Percentiles rank a stretch among this genome's conserved stretches.
Conservation (phyloP, 2,329 filamentous ascomycete genomes). For the Pyrenochaeta sp. region DNA sequence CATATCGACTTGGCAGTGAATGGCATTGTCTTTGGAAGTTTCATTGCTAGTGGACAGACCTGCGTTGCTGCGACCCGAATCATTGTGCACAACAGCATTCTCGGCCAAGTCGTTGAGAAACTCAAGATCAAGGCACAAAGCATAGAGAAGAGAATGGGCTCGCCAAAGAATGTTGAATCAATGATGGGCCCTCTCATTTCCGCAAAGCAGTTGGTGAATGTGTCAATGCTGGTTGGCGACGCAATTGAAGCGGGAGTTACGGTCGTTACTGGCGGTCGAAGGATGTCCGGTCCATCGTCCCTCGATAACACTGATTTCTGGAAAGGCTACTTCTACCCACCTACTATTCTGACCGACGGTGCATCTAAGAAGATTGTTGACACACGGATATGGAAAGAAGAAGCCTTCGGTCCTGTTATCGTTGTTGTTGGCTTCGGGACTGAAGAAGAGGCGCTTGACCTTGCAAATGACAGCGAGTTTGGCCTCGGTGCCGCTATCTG, state of each 20-base stretch:
- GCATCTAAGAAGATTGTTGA: slow-evolving; percentile 40
- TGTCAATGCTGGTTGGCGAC: slow-evolving; percentile 47
- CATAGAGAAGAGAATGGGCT: slow-evolving; percentile 64
- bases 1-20: slow-evolving; percentile 49
- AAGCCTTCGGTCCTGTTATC: slow-evolving; percentile 63
- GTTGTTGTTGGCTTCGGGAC: slow-evolving; percentile 58
- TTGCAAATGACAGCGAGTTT: slow-evolving; percentile 62
- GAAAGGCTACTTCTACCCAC: slow-evolving; percentile 60
- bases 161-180: slow-evolving; percentile 63
- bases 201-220: slow-evolving; percentile 55
- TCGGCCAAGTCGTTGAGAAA: slow-evolving; percentile 50
- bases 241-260: slow-evolving; percentile 49
- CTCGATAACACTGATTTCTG: slow-evolving; percentile 63
- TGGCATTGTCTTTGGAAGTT: slow-evolving; percentile 52
- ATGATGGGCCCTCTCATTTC: slow-evolving; percentile 73
- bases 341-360: slow-evolving; percentile 52
- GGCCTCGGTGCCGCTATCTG: slow-evolving; percentile 61
- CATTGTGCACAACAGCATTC: slow-evolving; percentile 59
- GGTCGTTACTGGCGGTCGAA: slow-evolving; percentile 58
- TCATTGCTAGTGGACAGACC: slow-evolving; percentile 65
- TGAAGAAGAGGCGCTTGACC: slow-evolving; percentile 56
- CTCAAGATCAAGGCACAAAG: slow-evolving; percentile 58
- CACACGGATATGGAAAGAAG: slow-evolving; percentile 54
- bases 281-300: slow-evolving; percentile 58
- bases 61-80: slow-evolving; percentile 65